Evolutionary conservation across 176 grass and related monocot genomes (phyloP), one percentile per base, ranked within the genome.

Genomic region (Chloris gayana): DNA sequence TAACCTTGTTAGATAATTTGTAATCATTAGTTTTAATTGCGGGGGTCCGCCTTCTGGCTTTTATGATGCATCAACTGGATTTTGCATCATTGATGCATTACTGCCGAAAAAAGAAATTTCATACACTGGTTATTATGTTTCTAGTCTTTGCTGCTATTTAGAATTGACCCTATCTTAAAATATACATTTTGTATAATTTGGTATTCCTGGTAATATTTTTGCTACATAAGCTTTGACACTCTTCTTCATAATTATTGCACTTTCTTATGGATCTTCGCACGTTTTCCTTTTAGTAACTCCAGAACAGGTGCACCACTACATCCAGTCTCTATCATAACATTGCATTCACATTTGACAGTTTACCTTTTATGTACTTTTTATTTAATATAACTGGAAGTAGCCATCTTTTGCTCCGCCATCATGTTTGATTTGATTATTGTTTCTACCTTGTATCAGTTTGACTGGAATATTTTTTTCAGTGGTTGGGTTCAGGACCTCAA

Each of bases 391-490:
- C 9, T 78, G 67, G 46, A 72, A 70, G 29, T 38, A 18, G 38
- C 26, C 59, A 60, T 82, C 22, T 82, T 81, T 67, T 71, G 49
- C 50, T 41, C 60, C 24, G 61, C 19, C 14, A 33, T 14, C 44
- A 24, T 67, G 30, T 72, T 80, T 72, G 14, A 24, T 82, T 60
- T 82, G 30, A 74, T 77, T 41, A 57, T 77, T 14, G 15, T 50
- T 82, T 26, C 6, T 58, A 76, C 45, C 35, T 72, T 70, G 4
- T 81, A 64, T 76, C 74, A 56, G 71, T 81, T 84, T 82, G 75
- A 64, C 63, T 76, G 5, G 39, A 6, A 12, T 67, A 59, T 76
- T 66, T 67, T 59, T 71, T 25, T 79, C 5, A 70, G 33, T 77
- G 77, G 77, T 37, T 32, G 13, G 66, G 25, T 15, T 51, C 53